phyloP scores from a whole-genome alignment of 2,329 filamentous ascomycete genomes.

The Mycosphaerella sp. region DNA sequence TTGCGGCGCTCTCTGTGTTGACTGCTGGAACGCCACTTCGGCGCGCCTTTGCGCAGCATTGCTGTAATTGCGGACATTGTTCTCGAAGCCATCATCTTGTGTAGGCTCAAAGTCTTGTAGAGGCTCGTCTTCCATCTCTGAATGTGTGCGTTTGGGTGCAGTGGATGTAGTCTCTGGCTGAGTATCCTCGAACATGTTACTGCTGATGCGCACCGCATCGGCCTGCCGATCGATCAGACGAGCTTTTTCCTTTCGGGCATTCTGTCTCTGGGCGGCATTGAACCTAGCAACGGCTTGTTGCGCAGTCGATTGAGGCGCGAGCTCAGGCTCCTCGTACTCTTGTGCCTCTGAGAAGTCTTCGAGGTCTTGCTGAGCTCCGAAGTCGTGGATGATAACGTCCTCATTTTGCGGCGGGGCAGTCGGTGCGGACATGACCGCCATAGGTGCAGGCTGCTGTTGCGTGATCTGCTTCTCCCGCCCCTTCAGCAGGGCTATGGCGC shows the following conservation, averaged over 20 bases:
- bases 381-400: constrained; percentile 7
- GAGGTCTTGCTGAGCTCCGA: constrained; percentile 8
- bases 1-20: not conserved
- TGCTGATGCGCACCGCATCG: constrained; percentile 15
- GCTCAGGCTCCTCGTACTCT: not conserved
- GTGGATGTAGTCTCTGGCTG: not conserved
- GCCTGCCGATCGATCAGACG: constrained; percentile 27
- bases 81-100: constrained; percentile 44
- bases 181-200: constrained; percentile 9
- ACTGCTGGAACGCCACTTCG: constrained; percentile 29
- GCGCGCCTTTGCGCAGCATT: constrained; percentile 33
- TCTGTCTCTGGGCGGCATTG: constrained; percentile 4
- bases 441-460: constrained; percentile 14
- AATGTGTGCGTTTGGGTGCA: constrained; percentile 5
- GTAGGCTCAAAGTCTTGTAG: constrained; percentile 22
- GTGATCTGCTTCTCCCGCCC: constrained; percentile 12
- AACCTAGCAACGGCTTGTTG: constrained; percentile 8
- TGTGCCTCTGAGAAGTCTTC: not conserved
- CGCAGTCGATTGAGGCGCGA: not conserved
- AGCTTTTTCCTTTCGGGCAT: constrained; percentile 9
- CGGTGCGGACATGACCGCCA: constrained; percentile 16
- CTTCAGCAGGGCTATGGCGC: constrained; percentile 18
- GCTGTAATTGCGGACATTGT: constrained; percentile 32
- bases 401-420: not conserved
- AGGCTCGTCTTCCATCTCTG: constrained; percentile 5